Percentiles rank a stretch among this genome's conserved stretches.
Evolutionary conservation across 441 rosid species (phyloP).

Genomic region (Corymbia calophylla): DNA sequence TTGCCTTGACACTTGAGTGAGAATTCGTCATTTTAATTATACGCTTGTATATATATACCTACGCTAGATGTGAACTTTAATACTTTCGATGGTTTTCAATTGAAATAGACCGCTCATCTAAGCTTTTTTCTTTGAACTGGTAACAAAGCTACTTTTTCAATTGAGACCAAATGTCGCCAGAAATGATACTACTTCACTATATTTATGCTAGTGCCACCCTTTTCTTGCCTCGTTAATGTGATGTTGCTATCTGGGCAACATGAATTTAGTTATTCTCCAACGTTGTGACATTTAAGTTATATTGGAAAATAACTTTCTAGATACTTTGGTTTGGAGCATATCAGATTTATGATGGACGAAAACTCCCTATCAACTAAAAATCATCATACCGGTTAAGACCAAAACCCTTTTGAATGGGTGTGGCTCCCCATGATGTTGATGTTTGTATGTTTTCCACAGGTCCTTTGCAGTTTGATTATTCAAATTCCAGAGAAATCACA

Average conservation of each 20-base stretch:
- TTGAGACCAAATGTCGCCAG: not conserved
- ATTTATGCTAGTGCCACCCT: not conserved
- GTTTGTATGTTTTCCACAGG: not conserved
- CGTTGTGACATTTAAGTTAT: not conserved
- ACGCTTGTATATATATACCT: too few relatives aligned
- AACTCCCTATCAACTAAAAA: not conserved
- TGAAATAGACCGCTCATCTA: not conserved
- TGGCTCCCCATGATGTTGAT: not conserved
- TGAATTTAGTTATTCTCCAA: not conserved
- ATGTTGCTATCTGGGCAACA: not conserved
- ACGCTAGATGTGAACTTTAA: not conserved
- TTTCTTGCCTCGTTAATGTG: not conserved
- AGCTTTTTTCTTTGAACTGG: not conserved
- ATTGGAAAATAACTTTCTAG: not conserved
- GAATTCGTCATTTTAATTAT: too few relatives aligned
- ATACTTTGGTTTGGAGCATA: not conserved
- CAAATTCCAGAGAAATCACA: not conserved
- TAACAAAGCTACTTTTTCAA: not conserved
- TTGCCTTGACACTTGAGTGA: not conserved
- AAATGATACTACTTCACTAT: not conserved
- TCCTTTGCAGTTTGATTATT: conserved; percentile 12
- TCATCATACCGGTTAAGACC: not conserved
- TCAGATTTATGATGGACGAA: not conserved
- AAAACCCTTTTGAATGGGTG: not conserved
- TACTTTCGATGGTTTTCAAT: not conserved